Conservation (phyloP, 2,329 filamentous ascomycete species). For the Bipolaris gigantea region DNA sequence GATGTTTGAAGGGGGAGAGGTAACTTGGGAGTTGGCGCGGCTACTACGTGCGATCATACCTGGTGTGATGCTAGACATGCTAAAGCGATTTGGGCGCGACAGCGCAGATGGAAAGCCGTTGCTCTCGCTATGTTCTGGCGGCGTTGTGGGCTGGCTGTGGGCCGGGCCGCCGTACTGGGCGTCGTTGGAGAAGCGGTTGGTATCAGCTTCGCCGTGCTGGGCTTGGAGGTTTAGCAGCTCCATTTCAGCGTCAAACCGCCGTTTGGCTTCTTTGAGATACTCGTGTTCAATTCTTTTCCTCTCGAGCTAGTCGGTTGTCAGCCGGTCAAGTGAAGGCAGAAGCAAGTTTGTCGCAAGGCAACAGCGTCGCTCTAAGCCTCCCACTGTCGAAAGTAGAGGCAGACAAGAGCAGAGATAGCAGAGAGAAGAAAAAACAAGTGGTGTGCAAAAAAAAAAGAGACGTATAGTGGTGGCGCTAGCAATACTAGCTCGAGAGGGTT, state of each 20-base stretch:
- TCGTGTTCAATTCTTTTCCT: slow-evolving; percentile 95
- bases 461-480: slow-evolving; percentile 24
- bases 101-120: slow-evolving; percentile 77
- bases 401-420: slow-evolving; percentile 13
- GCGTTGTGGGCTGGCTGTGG: slow-evolving; percentile 93
- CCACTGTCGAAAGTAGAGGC: slow-evolving; percentile 16
- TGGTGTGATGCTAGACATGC: slow-evolving; percentile 75
- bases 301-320: slow-evolving; percentile 67
- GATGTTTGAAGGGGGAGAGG: slow-evolving; percentile 66
- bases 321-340: slow-evolving; percentile 24
- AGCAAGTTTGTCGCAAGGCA: slow-evolving; percentile 16
- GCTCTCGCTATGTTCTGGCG: slow-evolving; percentile 84
- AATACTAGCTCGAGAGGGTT: slow-evolving; percentile 7
- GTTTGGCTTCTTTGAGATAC: slow-evolving; percentile 82
- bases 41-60: slow-evolving; percentile 66
- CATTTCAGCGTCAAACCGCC: slow-evolving; percentile 90
- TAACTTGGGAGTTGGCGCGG: slow-evolving; percentile 76
- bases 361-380: slow-evolving; percentile 15
- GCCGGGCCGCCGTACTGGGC: slow-evolving; percentile 65
- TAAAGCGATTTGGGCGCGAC: slow-evolving; percentile 84
- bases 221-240: slow-evolving; percentile 85
- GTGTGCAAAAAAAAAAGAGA: slow-evolving; percentile 21
- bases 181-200: slow-evolving; percentile 82
- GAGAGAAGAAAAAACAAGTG: slow-evolving; percentile 8
- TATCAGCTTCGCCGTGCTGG: slow-evolving; percentile 78